A percentile compares a stretch with the other conserved stretches of the same genome.
These are phyloP conservation scores for Spathaspora girioi DNA, from an alignment of 805 yeast species.

Conservation along the genomic window DNA sequence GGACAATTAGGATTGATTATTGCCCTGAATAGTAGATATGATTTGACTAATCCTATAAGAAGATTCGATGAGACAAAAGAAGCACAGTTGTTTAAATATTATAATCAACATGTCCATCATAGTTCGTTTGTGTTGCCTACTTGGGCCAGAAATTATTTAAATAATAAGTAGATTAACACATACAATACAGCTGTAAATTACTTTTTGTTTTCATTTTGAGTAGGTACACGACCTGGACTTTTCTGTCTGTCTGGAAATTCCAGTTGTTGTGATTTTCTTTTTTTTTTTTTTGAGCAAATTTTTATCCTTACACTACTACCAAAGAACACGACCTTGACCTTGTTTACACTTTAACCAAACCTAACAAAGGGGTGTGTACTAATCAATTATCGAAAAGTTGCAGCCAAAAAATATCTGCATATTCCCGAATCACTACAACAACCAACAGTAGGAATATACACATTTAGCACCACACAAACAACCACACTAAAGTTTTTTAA, in stretches of 20 bases:
- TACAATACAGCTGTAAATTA: background rate
- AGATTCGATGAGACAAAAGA: constrained; percentile 43
- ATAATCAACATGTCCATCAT: constrained; percentile 60
- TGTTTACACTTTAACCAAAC: background rate
- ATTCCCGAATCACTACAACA: background rate
- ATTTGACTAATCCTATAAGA: constrained; percentile 53
- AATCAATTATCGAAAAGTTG: constrained; percentile 1
- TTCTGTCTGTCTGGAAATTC: too few relatives aligned
- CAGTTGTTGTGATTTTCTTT: background rate
- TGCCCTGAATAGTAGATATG: constrained; percentile 49
- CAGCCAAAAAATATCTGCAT: background rate
- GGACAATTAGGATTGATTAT: constrained; percentile 82
- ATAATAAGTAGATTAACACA: constrained; percentile 1
- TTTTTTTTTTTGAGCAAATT: constrained; percentile 2
- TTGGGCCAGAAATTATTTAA: constrained; percentile 56
- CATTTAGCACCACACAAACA: too few relatives aligned
- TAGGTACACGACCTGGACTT: background rate
- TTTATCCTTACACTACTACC: constrained; percentile 20
- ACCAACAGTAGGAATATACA: too few relatives aligned
- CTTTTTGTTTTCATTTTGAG: background rate
- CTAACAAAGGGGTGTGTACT: background rate
- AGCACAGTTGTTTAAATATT: constrained; percentile 53
- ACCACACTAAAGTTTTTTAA: too few relatives aligned
- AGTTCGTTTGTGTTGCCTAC: constrained; percentile 77
- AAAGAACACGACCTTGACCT: constrained; percentile 17